These are phyloP conservation scores for Hyparrhenia diplandra DNA, from an alignment of 176 grass and related monocot genomes.

Conservation along the genomic window DNA sequence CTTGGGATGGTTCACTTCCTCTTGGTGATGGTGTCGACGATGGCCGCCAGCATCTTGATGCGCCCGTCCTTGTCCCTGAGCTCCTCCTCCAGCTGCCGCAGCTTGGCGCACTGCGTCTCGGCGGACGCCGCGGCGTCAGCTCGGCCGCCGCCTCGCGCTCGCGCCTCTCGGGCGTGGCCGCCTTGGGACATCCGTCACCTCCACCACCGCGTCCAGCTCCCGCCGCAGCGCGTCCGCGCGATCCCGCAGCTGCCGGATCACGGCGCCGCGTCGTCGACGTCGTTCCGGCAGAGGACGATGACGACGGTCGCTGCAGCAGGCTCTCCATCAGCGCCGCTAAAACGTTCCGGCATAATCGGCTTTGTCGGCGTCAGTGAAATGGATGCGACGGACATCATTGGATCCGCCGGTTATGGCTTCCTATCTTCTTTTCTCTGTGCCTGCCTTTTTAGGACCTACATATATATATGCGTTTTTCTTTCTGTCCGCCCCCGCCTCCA, in stretches of 20 bases:
- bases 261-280: not conserved
- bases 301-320: not conserved
- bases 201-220: not conserved
- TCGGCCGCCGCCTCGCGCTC: not conserved
- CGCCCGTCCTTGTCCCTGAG: not conserved
- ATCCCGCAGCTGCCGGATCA: slow-evolving; percentile 9
- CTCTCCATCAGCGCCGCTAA: not conserved
- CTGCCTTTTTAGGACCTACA: too few species aligned
- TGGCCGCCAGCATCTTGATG: slow-evolving; percentile 28
- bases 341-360: not conserved
- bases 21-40: not conserved
- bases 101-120: not conserved
- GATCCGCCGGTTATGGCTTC: too few species aligned
- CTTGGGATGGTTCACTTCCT: not conserved
- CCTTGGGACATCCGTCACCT: not conserved
- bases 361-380: not conserved
- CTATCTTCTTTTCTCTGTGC: too few species aligned
- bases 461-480: too few species aligned
- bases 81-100: slow-evolving; percentile 16
- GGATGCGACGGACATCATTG: not conserved
- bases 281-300: not conserved
- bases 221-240: slow-evolving; percentile 20
- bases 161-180: not conserved
- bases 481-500: too few species aligned
- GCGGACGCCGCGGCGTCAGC: not conserved